Evolutionary conservation across 148 eudicot species (phyloP).

Genomic region (Nepenthes mirabilis): DNA sequence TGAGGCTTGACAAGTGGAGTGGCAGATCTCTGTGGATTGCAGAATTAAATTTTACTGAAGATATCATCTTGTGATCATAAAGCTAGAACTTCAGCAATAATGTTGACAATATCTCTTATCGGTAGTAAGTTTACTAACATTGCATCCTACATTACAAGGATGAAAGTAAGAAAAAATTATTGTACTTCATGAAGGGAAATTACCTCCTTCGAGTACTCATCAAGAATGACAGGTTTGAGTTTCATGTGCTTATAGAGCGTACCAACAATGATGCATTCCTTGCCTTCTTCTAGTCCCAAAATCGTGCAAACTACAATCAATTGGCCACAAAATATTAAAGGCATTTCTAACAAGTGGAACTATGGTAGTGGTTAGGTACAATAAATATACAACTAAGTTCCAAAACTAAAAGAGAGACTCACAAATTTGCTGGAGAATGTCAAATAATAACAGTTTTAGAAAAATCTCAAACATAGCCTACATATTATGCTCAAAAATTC

Average conservation of each 20-base stretch:
- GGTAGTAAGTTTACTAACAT: too few species aligned
- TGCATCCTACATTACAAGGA: background rate
- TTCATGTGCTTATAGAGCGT: constrained; percentile 95
- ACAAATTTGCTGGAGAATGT: too few species aligned
- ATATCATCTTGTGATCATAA: background rate
- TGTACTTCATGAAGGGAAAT: background rate
- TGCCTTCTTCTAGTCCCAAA: constrained; percentile 71
- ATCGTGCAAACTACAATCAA: constrained; percentile 61
- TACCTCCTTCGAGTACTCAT: constrained; percentile 95
- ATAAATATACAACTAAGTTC: too few species aligned
- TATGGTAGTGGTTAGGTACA: background rate
- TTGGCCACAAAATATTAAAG: background rate
- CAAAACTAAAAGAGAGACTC: too few species aligned
- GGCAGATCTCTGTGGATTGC: constrained; percentile 48
- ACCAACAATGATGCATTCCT: constrained; percentile 82
- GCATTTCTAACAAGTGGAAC: background rate
- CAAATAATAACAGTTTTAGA: too few species aligned
- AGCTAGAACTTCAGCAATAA: background rate
- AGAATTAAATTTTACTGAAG: background rate
- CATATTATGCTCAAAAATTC: too few species aligned
- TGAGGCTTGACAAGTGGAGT: constrained; percentile 69
- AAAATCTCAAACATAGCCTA: too few species aligned
- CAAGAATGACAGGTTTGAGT: constrained; percentile 82
- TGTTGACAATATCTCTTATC: background rate
- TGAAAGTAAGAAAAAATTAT: background rate